Conservation (phyloP, 257 asterid genomes). For the Solanum virginianum region DNA sequence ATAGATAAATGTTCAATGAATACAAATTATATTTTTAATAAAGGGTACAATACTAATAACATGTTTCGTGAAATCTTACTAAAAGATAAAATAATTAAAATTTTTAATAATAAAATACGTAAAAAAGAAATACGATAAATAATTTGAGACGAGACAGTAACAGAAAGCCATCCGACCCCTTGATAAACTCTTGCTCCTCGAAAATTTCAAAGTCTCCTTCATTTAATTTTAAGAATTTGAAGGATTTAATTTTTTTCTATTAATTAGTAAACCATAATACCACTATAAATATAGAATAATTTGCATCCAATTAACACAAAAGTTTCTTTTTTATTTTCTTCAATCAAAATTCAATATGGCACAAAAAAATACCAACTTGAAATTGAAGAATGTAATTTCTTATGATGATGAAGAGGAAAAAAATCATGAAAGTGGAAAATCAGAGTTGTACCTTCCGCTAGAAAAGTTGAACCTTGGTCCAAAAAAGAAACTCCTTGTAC, state of each 20-base stretch:
- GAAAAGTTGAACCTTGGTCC: slow-evolving; percentile 42
- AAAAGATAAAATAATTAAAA: no score
- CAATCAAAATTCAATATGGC: not conserved
- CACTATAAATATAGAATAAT: not conserved
- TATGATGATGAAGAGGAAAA: slow-evolving; percentile 2
- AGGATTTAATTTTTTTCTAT: not conserved
- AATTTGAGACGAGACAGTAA: not conserved
- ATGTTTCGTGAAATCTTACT: no score
- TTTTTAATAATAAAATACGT: not conserved
- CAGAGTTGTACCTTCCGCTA: slow-evolving; percentile 22
- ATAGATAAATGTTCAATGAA: no score
- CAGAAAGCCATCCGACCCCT: not conserved
- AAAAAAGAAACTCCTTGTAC: slow-evolving; percentile 43
- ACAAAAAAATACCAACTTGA: not conserved
- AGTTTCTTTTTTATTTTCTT: not conserved
- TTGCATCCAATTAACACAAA: not conserved
- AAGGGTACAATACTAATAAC: no score
- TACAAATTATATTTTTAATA: no score
- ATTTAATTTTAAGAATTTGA: not conserved
- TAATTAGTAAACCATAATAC: not conserved
- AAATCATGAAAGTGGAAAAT: not conserved
- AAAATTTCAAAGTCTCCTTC: not conserved
- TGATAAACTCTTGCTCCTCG: not conserved
- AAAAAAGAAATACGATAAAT: not conserved
- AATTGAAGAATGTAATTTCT: not conserved